These are phyloP conservation scores for Kazachstania psychrophila DNA, from an alignment of 805 yeast species.

Conservation along the genomic window DNA sequence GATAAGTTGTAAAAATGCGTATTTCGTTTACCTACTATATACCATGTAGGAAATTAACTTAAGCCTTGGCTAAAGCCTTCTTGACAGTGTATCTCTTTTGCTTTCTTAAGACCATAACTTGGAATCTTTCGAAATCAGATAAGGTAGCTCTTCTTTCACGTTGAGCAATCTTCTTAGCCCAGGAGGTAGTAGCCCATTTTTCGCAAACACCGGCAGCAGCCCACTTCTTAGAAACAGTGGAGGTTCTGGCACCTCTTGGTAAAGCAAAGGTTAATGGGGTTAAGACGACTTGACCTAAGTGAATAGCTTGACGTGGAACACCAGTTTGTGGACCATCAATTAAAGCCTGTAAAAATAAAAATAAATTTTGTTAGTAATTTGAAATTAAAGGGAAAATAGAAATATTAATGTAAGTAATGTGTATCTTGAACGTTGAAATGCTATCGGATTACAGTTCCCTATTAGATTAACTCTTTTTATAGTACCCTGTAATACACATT, in stretches of 20 bases:
- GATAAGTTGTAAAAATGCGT: constrained; percentile 7
- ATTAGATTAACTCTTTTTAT: too few relatives aligned
- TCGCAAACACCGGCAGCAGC: constrained; percentile 75
- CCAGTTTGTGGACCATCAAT: constrained; percentile 89
- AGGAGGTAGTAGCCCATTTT: constrained; percentile 86
- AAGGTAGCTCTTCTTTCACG: constrained; percentile 86
- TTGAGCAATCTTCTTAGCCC: constrained; percentile 98
- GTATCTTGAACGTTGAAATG: too few relatives aligned
- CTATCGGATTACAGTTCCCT: too few relatives aligned
- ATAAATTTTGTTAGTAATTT: background rate
- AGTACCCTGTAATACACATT: background rate
- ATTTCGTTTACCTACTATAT: constrained; percentile 1
- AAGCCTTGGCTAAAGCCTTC: constrained; percentile 95
- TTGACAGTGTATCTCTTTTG: constrained; percentile 91
- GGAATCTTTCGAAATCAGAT: constrained; percentile 98
- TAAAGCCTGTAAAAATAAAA: constrained; percentile 48
- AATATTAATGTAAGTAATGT: background rate
- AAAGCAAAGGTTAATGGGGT: constrained; percentile 84
- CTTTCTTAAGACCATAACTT: constrained; percentile 92
- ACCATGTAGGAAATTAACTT: constrained; percentile 28
- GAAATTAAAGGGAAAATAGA: background rate
- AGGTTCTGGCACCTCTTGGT: constrained; percentile 91
- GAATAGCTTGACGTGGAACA: constrained; percentile 85
- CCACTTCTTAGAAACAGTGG: constrained; percentile 85
- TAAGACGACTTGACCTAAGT: constrained; percentile 79